These are phyloP conservation scores for Coniochaeta pulveracea DNA, from an alignment of 2,329 filamentous ascomycete genomes.

Conservation along the genomic window DNA sequence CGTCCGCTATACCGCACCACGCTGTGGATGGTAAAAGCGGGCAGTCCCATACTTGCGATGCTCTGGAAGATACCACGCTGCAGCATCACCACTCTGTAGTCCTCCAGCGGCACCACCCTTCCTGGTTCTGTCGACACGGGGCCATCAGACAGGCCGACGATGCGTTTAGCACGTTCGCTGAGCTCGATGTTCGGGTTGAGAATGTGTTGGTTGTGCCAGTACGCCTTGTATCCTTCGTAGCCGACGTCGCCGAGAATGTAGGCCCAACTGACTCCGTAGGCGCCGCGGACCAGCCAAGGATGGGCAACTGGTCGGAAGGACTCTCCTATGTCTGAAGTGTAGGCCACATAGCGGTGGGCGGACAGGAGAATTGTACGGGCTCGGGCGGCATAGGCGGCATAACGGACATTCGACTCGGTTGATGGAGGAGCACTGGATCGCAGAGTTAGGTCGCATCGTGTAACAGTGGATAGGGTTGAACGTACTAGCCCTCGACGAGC, in stretches of 20 bases:
- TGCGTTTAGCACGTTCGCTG: conserved; percentile 34
- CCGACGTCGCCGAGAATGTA: conserved; percentile 85
- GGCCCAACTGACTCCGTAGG: conserved; percentile 86
- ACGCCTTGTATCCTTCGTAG: conserved; percentile 93
- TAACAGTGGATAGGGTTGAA: conserved; percentile 14
- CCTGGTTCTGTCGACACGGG: conserved; percentile 20
- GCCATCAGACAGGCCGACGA: conserved; percentile 28
- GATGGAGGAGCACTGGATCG: conserved; percentile 65
- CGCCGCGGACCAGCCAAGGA: conserved; percentile 65
- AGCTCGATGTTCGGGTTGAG: conserved; percentile 56
- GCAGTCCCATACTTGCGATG: conserved; percentile 85
- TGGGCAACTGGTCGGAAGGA: conserved; percentile 90
- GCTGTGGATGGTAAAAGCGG: conserved; percentile 87
- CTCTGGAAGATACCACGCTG: conserved; percentile 86
- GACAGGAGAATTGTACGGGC: conserved; percentile 78
- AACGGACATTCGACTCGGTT: conserved; percentile 76
- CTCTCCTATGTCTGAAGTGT: conserved; percentile 93
- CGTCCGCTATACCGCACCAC: conserved; percentile 81
- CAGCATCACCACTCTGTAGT: conserved; percentile 83
- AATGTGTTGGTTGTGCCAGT: conserved; percentile 70
- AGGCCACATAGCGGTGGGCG: conserved; percentile 92
- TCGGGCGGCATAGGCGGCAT: conserved; percentile 83
- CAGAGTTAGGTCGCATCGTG: too few species aligned
- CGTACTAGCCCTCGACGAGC: conserved; percentile 68
- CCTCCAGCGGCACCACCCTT: conserved; percentile 61